Evolutionary conservation across 2,329 filamentous ascomycete genomes (phyloP).

Genomic region (Sclerotinia sclerotiorum): DNA sequence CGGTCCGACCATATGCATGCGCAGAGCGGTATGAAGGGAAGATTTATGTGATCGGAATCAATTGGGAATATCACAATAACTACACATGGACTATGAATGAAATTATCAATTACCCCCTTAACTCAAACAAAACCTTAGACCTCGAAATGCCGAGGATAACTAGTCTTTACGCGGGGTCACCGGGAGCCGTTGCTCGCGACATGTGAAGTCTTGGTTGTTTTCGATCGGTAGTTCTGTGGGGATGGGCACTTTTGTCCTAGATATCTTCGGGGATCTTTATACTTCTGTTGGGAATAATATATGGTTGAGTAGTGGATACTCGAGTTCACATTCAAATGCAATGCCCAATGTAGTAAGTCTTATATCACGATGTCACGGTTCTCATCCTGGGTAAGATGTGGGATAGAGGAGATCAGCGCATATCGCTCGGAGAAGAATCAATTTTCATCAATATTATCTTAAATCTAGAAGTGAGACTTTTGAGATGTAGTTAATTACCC

Average conservation of each 20-base stretch:
- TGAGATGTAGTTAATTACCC: not conserved
- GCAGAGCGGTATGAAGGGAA: not conserved
- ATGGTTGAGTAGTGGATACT: not conserved
- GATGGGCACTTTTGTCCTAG: too few species aligned
- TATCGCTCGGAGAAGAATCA: not conserved
- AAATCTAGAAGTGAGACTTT: not conserved
- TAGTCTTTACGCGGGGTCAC: conserved; percentile 3
- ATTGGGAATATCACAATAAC: not conserved
- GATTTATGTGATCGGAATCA: not conserved
- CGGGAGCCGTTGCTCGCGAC: not conserved
- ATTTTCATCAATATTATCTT: not conserved
- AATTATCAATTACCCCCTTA: not conserved
- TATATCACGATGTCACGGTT: not conserved
- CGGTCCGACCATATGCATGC: not conserved
- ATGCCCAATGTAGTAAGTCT: too few species aligned
- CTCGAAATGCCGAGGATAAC: conserved; percentile 6
- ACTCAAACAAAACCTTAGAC: too few species aligned
- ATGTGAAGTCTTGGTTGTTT: not conserved
- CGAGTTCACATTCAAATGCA: not conserved
- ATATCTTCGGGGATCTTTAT: not conserved
- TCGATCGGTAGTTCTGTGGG: not conserved
- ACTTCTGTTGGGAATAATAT: not conserved
- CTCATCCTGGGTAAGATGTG: not conserved
- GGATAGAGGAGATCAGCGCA: not conserved
- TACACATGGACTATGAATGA: not conserved